phyloP scores from a whole-genome alignment of 2,329 filamentous ascomycete genomes.

The Ascochyta viciae-villosae region DNA sequence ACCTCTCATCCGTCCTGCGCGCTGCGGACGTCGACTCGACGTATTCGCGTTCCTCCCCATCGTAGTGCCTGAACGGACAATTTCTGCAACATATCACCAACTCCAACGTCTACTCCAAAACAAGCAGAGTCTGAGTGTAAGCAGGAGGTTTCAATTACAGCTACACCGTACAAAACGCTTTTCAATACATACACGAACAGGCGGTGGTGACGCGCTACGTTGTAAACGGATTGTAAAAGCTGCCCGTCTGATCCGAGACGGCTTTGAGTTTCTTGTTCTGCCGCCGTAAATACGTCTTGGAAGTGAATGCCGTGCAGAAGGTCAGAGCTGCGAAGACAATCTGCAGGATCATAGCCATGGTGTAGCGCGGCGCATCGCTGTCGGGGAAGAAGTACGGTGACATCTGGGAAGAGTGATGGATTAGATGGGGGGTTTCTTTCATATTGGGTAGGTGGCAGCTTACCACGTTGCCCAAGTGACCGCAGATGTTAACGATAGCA shows the following conservation, averaged over 20 bases:
- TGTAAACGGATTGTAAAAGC: neutral
- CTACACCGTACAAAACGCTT: too few species aligned
- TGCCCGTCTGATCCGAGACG: slow-evolving; percentile 11
- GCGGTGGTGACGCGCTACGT: too few species aligned
- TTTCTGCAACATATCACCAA: too few species aligned
- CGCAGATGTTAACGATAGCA: slow-evolving; percentile 49
- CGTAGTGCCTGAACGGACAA: too few species aligned
- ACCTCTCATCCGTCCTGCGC: too few species aligned
- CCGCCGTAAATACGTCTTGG: slow-evolving; percentile 17
- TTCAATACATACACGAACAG: too few species aligned
- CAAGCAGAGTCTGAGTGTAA: too few species aligned
- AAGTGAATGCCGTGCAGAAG: slow-evolving; percentile 13
- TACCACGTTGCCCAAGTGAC: slow-evolving; percentile 49
- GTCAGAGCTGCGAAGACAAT: slow-evolving; percentile 23
- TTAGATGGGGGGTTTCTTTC: too few species aligned
- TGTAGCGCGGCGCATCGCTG: slow-evolving; percentile 19
- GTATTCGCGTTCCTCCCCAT: too few species aligned
- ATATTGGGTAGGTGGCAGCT: neutral
- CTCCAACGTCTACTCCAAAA: too few species aligned
- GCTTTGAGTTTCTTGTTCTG: slow-evolving; percentile 22
- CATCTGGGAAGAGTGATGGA: slow-evolving; percentile 17
- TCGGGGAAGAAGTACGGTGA: slow-evolving; percentile 51
- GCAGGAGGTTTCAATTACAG: too few species aligned
- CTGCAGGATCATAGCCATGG: slow-evolving; percentile 24
- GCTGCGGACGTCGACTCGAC: too few species aligned